These are phyloP conservation scores for Agarophyton chilense DNA, from an alignment of 23 red algal genomes.

Conservation along the genomic window DNA sequence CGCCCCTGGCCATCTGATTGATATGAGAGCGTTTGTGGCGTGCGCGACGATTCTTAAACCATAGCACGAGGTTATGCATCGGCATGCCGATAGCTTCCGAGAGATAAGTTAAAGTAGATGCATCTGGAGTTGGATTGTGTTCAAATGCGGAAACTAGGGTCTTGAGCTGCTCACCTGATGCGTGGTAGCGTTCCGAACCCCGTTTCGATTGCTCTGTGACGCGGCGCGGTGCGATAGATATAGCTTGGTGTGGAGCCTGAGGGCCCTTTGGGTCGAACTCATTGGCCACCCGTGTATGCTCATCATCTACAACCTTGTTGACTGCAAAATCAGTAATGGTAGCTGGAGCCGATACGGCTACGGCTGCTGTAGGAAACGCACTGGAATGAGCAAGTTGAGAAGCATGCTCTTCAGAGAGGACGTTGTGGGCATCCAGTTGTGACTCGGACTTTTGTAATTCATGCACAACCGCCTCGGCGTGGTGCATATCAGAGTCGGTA, in stretches of 20 bases:
- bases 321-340: not conserved
- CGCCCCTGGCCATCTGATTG: not conserved
- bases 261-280: not conserved
- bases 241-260: not conserved
- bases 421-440: not conserved
- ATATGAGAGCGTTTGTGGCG: constrained; percentile 45
- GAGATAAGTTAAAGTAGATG: constrained; percentile 29
- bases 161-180: constrained; percentile 54
- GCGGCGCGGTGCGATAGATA: not conserved
- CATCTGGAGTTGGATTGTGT: constrained; percentile 56
- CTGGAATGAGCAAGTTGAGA: not conserved
- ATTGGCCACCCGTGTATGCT: not conserved
- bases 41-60: constrained; percentile 82
- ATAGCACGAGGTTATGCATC: constrained; percentile 68
- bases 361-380: not conserved
- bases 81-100: constrained; percentile 58
- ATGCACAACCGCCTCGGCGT: not conserved
- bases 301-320: not conserved
- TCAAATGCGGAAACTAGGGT: constrained; percentile 51
- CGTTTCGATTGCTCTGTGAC: not conserved
- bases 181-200: constrained; percentile 65
- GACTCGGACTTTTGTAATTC: not conserved
- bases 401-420: not conserved
- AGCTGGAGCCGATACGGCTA: not conserved
- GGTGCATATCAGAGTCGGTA: not conserved